Evolutionary conservation across 441 rosid species (phyloP), one percentile per base, ranked within the genome.

Genomic region (Arabidopsis lyrata): DNA sequence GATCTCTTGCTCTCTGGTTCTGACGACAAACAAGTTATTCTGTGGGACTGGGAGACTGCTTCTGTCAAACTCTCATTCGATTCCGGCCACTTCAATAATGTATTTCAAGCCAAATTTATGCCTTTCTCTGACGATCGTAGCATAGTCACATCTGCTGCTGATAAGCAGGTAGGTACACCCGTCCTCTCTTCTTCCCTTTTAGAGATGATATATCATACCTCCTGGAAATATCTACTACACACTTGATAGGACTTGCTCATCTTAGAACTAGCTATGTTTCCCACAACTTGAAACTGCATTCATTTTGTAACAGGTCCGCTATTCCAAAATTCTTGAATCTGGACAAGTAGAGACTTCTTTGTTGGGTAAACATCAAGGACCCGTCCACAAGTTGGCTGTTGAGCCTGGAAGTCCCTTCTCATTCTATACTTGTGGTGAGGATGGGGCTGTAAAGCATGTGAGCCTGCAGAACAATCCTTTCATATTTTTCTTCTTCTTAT

Each of bases 101-200:
- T 89, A 27, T 90, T 92, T 73, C 97, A 95, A 74, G 99, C 99
- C 16, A 85, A 87, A 55, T 71, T 90, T 72, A 86, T 90, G 97
- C 97, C 98, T 44, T 87, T 73, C 78, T 71, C 97, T 1, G 90
- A 87, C 74, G 97, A 92, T 65, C 84, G 84, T 47, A 86, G 79
- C 83, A 85, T 92, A 41, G 89, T 95, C 69, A 90, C 99, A 3
- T 92, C 90, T 81, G 97, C 95, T 79, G 96, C 97, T 13, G 99
- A 92, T 78, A 94, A 92, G 34, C 87, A 92, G 99, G 97, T 90
- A 92, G 99, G 96, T 90, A 62, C 61, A 5, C 67, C 35, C 29
- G 0, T 0, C 9, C n/a, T 22, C 62, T 71, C 45, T n/a, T 56
- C 53, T 34, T 15, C 24, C 16, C 15, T 12, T 36, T 38, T 36